Evolutionary conservation across 805 yeast species (phyloP), one percentile per base, ranked within the genome.

Genomic region (Groenewaldozyma tartarivorans): DNA sequence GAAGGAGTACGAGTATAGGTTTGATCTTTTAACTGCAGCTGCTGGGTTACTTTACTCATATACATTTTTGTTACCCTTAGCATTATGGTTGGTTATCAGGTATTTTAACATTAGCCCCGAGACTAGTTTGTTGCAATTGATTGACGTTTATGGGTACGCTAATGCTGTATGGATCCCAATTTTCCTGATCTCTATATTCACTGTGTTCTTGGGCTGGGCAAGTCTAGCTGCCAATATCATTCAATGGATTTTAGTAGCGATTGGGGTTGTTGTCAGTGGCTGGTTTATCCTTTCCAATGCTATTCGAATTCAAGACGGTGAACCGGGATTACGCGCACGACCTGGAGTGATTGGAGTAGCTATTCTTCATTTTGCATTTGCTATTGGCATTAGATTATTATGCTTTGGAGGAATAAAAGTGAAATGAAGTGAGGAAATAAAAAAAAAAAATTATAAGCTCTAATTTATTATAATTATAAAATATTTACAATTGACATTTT

Each of bases 91-190:
- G 2, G 44, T 66, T 3, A 62, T 80, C 7, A 64, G 71, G 38
- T 82, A 73, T 43, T 66, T 75, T 53, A 77, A 79, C 49, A 66
- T 81, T 5, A 69, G 78, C 5, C 62, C 62, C 3, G 35, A 52
- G 6, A 49, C 58, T 6, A 52, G 61, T 7, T 47, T 81, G 46
- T 68, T 78, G 3, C 79, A 75, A 50, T 54, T 83, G 38, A 63
- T 88, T 2, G 76, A 90, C 3, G 70, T 86, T 26, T 88, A 82
- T 61, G 95, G 96, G 2, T 88, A 90, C 62, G 73, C 95, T 16
- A 82, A 81, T 53, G 62, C 81, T 4, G 71, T 78, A 43, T 88
- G 96, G 96, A 64, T 82, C n/a, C 94, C 95, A 1, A 79, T 85
- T 18, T 79, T 88, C 0, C 55, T 79, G 1, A 54, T 79, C 22